phyloP scores from a whole-genome alignment of 2,329 filamentous ascomycete genomes.

The Epichloe bromicola region DNA sequence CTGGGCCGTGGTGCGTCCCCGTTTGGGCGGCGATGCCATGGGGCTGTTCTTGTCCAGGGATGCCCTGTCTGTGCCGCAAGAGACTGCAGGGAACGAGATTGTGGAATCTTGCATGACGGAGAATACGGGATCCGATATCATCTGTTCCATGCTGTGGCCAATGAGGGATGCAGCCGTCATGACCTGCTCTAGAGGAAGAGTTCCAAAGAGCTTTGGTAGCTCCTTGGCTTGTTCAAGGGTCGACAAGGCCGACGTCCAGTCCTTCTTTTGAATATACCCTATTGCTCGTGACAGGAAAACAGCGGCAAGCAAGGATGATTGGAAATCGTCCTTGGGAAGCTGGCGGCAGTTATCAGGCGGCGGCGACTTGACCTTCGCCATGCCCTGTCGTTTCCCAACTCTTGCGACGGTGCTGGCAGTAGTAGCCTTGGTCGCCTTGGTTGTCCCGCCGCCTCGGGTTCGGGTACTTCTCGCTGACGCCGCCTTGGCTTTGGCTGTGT shows the following conservation, averaged over 20 bases:
- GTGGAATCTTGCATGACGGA: conserved; percentile 88
- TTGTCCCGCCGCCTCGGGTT: neutral
- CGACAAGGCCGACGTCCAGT: conserved; percentile 45
- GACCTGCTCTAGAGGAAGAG: conserved; percentile 39
- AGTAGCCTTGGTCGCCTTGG: conserved; percentile 7
- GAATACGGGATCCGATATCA: conserved; percentile 71
- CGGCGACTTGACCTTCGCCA: conserved; percentile 9
- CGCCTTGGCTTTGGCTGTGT: conserved; percentile 7
- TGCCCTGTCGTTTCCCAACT: conserved; percentile 9
- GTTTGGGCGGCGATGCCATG: conserved; percentile 23
- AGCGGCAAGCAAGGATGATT: conserved; percentile 23
- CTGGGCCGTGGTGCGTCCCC: conserved; percentile 13
- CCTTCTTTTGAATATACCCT: conserved; percentile 33
- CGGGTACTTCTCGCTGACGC: conserved; percentile 6
- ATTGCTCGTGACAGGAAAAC: conserved; percentile 27
- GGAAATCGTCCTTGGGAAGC: conserved; percentile 21
- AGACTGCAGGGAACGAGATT: conserved; percentile 67
- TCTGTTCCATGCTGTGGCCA: conserved; percentile 55
- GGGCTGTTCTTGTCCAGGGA: conserved; percentile 23
- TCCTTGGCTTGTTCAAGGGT: conserved; percentile 38
- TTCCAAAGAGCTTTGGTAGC: conserved; percentile 26
- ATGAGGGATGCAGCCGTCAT: conserved; percentile 56
- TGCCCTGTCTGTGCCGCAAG: conserved; percentile 27
- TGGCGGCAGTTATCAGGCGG: conserved; percentile 8
- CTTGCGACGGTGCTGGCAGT: conserved; percentile 4